Percentiles rank a stretch among this genome's conserved stretches.
Evolutionary conservation across 75 land plant genomes (phyloP).

Genomic region (Picea glauca): DNA sequence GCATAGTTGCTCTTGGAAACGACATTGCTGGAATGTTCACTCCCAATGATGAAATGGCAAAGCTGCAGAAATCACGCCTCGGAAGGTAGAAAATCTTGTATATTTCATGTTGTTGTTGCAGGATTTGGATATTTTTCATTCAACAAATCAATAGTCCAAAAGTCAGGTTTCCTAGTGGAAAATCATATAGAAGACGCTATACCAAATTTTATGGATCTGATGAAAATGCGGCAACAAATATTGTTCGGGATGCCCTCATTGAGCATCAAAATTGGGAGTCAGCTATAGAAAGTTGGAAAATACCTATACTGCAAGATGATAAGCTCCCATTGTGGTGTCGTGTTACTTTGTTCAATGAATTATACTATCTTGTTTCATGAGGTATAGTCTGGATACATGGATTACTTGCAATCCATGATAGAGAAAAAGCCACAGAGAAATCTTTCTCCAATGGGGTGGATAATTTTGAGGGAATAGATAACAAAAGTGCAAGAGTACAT

Average conservation of each 20-base stretch:
- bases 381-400: slow-evolving; percentile 93
- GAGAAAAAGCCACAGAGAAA: slow-evolving; percentile 25
- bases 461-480: no score
- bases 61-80: no score
- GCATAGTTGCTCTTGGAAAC: no score
- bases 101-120: no score
- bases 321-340: slow-evolving; percentile 35
- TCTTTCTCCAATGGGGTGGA: slow-evolving; percentile 27
- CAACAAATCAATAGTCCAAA: no score
- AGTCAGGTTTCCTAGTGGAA: no score
- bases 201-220: no score
- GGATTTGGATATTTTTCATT: no score
- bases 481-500: no score
- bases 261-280: slow-evolving; percentile 68
- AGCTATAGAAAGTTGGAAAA: slow-evolving; percentile 79
- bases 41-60: no score
- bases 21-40: no score
- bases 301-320: slow-evolving; percentile 55
- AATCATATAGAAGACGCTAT: no score
- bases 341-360: slow-evolving; percentile 76
- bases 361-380: slow-evolving; percentile 78
- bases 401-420: slow-evolving; percentile 45
- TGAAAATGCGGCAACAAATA: slow-evolving; percentile 68
- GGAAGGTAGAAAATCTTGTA: background rate
- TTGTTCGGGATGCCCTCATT: slow-evolving; percentile 82